These are phyloP conservation scores for Haematococcus lacustris DNA, from an alignment of 139 green algal species.

Conservation along the genomic window DNA sequence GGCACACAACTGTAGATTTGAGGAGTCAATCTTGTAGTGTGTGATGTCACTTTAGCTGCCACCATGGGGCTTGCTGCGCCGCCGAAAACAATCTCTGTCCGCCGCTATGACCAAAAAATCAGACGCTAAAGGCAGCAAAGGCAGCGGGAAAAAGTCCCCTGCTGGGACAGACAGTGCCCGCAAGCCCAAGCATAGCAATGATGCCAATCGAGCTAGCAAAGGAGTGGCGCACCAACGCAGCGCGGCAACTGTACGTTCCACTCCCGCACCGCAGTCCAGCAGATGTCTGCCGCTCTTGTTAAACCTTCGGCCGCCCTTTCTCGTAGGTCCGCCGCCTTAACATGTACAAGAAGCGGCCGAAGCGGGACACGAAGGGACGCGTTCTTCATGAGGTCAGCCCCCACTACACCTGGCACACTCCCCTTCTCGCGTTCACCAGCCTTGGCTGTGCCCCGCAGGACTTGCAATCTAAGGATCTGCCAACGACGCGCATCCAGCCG, in stretches of 20 bases:
- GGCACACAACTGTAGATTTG: too few species aligned
- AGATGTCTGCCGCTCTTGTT: neutral
- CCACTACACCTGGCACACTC: neutral
- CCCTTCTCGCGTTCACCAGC: neutral
- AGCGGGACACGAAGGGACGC: constrained; percentile 84
- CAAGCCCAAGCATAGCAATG: constrained; percentile 73
- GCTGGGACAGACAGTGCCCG: neutral
- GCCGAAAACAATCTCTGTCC: too few species aligned
- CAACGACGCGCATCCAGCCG: constrained; percentile 91
- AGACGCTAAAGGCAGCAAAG: neutral
- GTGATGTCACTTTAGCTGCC: too few species aligned
- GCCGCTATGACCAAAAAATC: too few species aligned
- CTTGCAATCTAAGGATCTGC: constrained; percentile 89
- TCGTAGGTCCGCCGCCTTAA: constrained; percentile 79
- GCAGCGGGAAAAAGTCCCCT: neutral
- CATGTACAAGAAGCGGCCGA: constrained; percentile 91
- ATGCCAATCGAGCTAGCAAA: constrained; percentile 60
- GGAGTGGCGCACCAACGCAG: constrained; percentile 47
- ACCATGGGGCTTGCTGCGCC: too few species aligned
- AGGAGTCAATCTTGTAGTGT: too few species aligned
- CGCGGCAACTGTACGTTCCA: constrained; percentile 63
- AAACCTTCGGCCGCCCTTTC: neutral
- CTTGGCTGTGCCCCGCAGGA: constrained; percentile 43
- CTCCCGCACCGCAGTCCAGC: neutral
- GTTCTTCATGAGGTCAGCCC: constrained; percentile 65